phyloP scores from a whole-genome alignment of 768 basidiomycete genomes.

The Coprinopsis cinerea region DNA sequence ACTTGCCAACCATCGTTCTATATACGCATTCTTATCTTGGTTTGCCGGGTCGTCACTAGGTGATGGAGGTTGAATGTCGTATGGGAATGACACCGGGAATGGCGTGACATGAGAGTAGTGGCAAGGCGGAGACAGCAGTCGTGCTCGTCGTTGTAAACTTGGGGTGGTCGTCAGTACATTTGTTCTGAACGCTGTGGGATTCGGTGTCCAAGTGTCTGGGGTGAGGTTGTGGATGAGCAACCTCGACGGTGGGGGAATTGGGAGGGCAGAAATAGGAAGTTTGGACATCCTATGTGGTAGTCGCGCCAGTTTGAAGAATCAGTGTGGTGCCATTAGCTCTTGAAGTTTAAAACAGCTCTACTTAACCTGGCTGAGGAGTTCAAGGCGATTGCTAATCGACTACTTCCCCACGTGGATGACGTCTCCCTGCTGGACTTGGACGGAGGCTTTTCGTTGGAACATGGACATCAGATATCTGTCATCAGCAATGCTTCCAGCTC shows the following conservation, averaged over 20 bases:
- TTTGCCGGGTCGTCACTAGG: slow-evolving; percentile 32
- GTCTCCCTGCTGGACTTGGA: too few relatives aligned
- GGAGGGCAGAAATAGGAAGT: slow-evolving; percentile 46
- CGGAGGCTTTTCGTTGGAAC: too few relatives aligned
- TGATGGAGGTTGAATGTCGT: slow-evolving; percentile 54
- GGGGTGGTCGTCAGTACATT: slow-evolving; percentile 47
- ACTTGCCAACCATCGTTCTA: slow-evolving; percentile 72
- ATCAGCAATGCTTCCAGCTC: too few relatives aligned
- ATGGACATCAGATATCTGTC: too few relatives aligned
- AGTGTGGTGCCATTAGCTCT: too few relatives aligned
- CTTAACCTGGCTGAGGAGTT: too few relatives aligned
- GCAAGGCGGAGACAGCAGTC: slow-evolving; percentile 46
- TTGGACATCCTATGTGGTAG: slow-evolving; percentile 14
- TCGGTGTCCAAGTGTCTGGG: slow-evolving; percentile 53
- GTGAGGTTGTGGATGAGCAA: slow-evolving; percentile 44
- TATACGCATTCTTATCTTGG: slow-evolving; percentile 51
- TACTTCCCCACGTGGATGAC: too few relatives aligned
- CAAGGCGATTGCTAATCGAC: too few relatives aligned
- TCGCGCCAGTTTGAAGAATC: background rate
- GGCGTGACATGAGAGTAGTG: slow-evolving; percentile 85
- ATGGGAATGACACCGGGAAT: slow-evolving; percentile 79
- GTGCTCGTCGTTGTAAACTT: slow-evolving; percentile 64
- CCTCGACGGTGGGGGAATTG: slow-evolving; percentile 34
- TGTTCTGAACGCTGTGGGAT: slow-evolving; percentile 44
- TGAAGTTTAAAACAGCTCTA: too few relatives aligned